phyloP scores from a whole-genome alignment of 306 rosid species.

The Cotoneaster glaucophyllus region DNA sequence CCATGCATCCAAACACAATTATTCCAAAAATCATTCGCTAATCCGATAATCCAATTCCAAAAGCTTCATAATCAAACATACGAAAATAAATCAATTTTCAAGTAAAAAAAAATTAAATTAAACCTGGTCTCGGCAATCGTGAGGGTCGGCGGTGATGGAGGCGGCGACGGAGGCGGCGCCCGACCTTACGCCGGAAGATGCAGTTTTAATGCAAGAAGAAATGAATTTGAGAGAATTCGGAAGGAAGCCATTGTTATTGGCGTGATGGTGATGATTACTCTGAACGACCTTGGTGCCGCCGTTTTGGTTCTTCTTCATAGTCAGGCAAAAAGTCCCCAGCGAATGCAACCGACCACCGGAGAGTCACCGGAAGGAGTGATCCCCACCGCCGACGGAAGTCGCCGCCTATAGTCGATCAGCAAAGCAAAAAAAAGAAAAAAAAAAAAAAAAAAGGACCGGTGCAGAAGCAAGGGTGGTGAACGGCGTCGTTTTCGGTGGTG shows the following conservation, averaged over 20 bases:
- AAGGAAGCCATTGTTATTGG: conserved; percentile 48
- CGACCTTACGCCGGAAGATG: conserved; percentile 83
- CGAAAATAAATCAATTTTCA: not conserved
- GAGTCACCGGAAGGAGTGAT: conserved; percentile 39
- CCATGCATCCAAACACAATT: not conserved
- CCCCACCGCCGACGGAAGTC: conserved; percentile 49
- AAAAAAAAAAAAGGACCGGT: conserved; percentile 31
- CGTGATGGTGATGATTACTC: not conserved
- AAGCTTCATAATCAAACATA: not conserved
- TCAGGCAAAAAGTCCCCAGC: conserved; percentile 9
- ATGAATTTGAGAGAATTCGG: conserved; percentile 87
- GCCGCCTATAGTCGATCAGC: conserved; percentile 52
- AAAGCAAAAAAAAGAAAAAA: conserved; percentile 57
- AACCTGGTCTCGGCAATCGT: conserved; percentile 74
- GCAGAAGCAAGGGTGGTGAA: not conserved
- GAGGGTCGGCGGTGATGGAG: conserved; percentile 64
- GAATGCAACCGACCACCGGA: conserved; percentile 40
- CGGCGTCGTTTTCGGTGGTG: conserved; percentile 29
- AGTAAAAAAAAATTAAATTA: not conserved
- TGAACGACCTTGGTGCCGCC: conserved; percentile 29
- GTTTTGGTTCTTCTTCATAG: conserved; percentile 83
- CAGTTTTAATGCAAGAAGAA: conserved; percentile 83
- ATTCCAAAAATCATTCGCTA: not conserved
- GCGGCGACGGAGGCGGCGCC: conserved; percentile 84
- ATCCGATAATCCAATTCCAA: not conserved